Evolutionary conservation across 257 asterid species (phyloP).

Genomic region (Solanum clarkiae): DNA sequence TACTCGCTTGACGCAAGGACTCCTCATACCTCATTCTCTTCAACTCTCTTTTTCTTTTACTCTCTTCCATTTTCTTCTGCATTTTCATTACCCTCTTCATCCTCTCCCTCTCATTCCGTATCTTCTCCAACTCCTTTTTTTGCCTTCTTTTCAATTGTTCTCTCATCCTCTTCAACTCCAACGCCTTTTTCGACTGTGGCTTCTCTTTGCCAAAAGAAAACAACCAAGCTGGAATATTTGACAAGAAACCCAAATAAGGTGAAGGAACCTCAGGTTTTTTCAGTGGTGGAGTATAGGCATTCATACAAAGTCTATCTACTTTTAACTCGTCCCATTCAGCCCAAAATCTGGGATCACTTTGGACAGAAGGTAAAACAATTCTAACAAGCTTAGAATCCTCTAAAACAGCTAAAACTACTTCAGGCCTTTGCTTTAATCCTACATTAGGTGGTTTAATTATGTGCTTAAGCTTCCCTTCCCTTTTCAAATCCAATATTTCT

Average conservation of each 20-base stretch:
- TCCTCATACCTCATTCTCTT: conserved; percentile 32
- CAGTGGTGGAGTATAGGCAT: conserved; percentile 77
- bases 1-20: conserved; percentile 39
- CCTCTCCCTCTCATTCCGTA: conserved; percentile 42
- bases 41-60: conserved; percentile 48
- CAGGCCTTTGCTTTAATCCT: conserved; percentile 47
- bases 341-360: conserved; percentile 73
- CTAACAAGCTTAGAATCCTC: conserved; percentile 78
- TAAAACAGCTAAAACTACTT: conserved; percentile 77
- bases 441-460: conserved; percentile 46
- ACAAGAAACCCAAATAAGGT: conserved; percentile 63
- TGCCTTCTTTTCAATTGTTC: conserved; percentile 24
- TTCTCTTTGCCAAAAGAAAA: conserved; percentile 44
- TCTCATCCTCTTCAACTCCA: conserved; percentile 65
- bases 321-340: conserved; percentile 62
- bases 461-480: conserved; percentile 64
- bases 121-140: conserved; percentile 30
- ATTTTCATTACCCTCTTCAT: conserved; percentile 41
- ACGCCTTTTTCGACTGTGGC: conserved; percentile 73
- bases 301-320: conserved; percentile 61
- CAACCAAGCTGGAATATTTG: conserved; percentile 39
- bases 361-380: conserved; percentile 68
- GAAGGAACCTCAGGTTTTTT: conserved; percentile 52
- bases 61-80: conserved; percentile 71
- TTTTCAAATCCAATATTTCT: conserved; percentile 55